These are phyloP conservation scores for Leptographium flavum DNA, from an alignment of 2,329 filamentous ascomycete genomes.

Conservation along the genomic window DNA sequence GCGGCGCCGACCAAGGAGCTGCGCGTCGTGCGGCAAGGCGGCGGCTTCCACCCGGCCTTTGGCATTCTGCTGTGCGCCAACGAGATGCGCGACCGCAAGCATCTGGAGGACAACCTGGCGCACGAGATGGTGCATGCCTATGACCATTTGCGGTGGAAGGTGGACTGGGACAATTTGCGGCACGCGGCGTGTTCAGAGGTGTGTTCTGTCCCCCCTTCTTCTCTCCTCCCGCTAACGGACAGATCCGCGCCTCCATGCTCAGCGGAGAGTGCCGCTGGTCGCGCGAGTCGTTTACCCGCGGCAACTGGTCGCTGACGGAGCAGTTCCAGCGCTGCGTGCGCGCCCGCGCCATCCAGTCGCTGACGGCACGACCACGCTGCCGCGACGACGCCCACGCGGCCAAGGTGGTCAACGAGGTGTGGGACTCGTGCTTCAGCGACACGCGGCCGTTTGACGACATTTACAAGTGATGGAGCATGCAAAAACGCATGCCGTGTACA, in stretches of 20 bases:
- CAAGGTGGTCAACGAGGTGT: slow-evolving; percentile 91
- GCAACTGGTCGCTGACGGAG: slow-evolving; percentile 78
- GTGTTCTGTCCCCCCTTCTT: slow-evolving; percentile 13
- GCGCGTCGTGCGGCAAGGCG: slow-evolving; percentile 49
- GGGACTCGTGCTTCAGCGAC: slow-evolving; percentile 92
- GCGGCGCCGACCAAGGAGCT: not conserved
- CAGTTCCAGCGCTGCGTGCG: slow-evolving; percentile 92
- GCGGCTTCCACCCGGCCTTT: slow-evolving; percentile 74
- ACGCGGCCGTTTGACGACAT: slow-evolving; percentile 95
- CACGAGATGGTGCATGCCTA: slow-evolving; percentile 98
- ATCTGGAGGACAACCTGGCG: slow-evolving; percentile 84
- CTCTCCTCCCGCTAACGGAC: slow-evolving; percentile 4
- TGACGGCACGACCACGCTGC: slow-evolving; percentile 64
- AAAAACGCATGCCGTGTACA: not conserved
- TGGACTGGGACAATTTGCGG: slow-evolving; percentile 66
- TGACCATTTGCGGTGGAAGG: slow-evolving; percentile 83
- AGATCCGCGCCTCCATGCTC: slow-evolving; percentile 87
- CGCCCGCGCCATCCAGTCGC: slow-evolving; percentile 62
- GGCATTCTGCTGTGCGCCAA: slow-evolving; percentile 92
- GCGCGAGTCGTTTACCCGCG: slow-evolving; percentile 69
- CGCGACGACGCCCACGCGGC: slow-evolving; percentile 76
- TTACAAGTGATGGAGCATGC: slow-evolving; percentile 46
- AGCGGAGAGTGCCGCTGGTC: slow-evolving; percentile 89
- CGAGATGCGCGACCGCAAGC: slow-evolving; percentile 62
- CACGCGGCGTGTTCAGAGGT: slow-evolving; percentile 94